Conservation (phyloP, 805 yeast genomes). For the Candida verbasci region DNA sequence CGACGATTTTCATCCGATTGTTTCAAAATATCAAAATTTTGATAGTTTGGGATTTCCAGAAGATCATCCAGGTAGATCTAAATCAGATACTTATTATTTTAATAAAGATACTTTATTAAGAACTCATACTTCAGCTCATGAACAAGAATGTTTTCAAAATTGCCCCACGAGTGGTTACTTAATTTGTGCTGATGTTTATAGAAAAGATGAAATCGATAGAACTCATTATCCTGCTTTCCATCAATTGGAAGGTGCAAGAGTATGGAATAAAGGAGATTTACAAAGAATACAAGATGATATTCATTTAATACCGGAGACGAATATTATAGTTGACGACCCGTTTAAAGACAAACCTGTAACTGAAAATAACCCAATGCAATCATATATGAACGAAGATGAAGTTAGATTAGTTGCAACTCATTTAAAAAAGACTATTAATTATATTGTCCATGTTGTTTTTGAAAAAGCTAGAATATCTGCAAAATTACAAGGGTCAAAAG, state of each 20-base stretch:
- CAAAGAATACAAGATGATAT: slow-evolving; percentile 45
- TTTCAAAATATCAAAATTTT: slow-evolving; percentile 77
- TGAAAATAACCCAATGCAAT: slow-evolving; percentile 74
- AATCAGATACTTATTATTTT: slow-evolving; percentile 88
- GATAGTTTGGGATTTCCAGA: slow-evolving; percentile 87
- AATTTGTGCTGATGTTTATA: slow-evolving; percentile 92
- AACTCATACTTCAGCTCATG: slow-evolving; percentile 98
- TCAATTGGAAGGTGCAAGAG: slow-evolving; percentile 94
- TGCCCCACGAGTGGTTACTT: slow-evolving; percentile 79
- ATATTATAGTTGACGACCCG: slow-evolving; percentile 76
- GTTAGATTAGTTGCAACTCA: slow-evolving; percentile 68
- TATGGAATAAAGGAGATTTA: slow-evolving; percentile 62
- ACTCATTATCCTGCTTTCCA: slow-evolving; percentile 98
- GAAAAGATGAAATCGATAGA: slow-evolving; percentile 91
- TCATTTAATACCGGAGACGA: slow-evolving; percentile 58
- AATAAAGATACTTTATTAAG: slow-evolving; percentile 69
- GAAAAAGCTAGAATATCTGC: slow-evolving; percentile 64
- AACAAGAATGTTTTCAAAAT: slow-evolving; percentile 70
- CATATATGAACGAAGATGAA: slow-evolving; percentile 65
- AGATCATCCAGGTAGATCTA: slow-evolving; percentile 92
- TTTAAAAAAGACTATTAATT: slow-evolving; percentile 80
- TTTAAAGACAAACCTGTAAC: slow-evolving; percentile 42
- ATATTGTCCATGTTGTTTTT: slow-evolving; percentile 78
- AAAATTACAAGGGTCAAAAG: slow-evolving; percentile 51
- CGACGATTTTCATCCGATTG: slow-evolving; percentile 79